phyloP scores from a whole-genome alignment of 805 yeast genomes.

The Sugiyamaella chiloensis region DNA sequence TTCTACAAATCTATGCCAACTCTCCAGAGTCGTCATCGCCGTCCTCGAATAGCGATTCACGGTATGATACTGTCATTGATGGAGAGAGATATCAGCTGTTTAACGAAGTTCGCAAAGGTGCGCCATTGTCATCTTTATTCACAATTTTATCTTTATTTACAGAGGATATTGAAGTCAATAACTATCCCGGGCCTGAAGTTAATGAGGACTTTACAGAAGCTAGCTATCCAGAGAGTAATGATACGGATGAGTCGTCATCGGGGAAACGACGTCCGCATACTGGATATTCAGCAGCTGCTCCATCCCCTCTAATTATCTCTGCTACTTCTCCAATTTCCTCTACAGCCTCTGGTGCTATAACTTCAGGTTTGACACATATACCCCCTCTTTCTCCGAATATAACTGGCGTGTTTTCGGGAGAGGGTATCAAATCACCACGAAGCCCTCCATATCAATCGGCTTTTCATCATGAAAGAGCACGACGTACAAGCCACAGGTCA shows the following conservation, averaged over 20 bases:
- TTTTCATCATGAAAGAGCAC: not conserved
- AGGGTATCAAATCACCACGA: not conserved
- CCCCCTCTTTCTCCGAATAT: slow-evolving; percentile 2
- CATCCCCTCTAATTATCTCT: not conserved
- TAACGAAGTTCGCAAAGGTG: slow-evolving; percentile 77
- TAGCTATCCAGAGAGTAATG: slow-evolving; percentile 4
- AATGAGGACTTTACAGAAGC: not conserved
- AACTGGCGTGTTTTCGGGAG: not conserved
- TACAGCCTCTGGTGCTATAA: not conserved
- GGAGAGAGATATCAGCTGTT: slow-evolving; percentile 66
- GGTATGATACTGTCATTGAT: slow-evolving; percentile 33
- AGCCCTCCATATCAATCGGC: not conserved
- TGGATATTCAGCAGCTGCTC: not conserved
- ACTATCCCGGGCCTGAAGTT: slow-evolving; percentile 1
- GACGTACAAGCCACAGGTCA: not conserved
- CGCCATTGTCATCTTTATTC: slow-evolving; percentile 80
- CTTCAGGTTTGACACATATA: not conserved
- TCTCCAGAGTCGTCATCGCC: slow-evolving; percentile 29
- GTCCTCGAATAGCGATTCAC: not conserved
- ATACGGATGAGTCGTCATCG: slow-evolving; percentile 9
- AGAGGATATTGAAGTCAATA: slow-evolving; percentile 35
- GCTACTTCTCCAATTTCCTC: slow-evolving; percentile 3
- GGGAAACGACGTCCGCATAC: not conserved
- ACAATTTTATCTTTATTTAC: slow-evolving; percentile 76
- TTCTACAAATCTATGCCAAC: slow-evolving; percentile 71